Percentiles rank a stretch among this genome's conserved stretches.
Evolutionary conservation across 768 basidiomycete species (phyloP).

Genomic region (Lactarius evosmus): DNA sequence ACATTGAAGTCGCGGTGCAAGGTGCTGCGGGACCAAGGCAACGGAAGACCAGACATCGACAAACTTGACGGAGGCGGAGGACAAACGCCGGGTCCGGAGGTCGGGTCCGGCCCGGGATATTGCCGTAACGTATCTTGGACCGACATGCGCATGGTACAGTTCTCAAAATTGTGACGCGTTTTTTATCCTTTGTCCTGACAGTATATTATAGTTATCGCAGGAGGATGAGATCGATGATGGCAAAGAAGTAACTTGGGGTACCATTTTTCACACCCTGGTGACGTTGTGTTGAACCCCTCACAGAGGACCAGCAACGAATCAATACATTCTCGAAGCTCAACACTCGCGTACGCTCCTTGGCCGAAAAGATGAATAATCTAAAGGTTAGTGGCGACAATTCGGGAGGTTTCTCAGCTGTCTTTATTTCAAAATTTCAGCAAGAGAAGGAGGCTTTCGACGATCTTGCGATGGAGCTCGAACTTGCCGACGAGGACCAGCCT

Average conservation of each 20-base stretch:
- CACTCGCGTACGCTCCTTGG: constrained; percentile 64
- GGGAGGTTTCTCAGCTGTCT: neutral
- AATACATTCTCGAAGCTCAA: constrained; percentile 91
- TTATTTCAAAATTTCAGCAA: constrained; percentile 50
- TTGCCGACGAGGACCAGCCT: constrained; percentile 79
- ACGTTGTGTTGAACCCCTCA: neutral
- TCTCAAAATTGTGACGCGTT: neutral
- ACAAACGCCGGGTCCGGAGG: neutral
- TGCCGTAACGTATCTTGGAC: too few species aligned
- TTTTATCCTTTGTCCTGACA: neutral
- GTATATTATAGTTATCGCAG: constrained; percentile 54
- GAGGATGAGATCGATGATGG: constrained; percentile 74
- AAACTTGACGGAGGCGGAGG: neutral
- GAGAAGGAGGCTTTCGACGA: constrained; percentile 95
- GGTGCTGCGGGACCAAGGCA: neutral
- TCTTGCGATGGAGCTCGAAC: constrained; percentile 80
- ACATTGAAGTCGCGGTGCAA: constrained; percentile 2
- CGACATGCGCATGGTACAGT: constrained; percentile 56
- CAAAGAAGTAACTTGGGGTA: constrained; percentile 84
- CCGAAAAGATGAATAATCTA: constrained; percentile 66
- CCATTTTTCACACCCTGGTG: neutral
- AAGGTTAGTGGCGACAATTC: constrained; percentile 51
- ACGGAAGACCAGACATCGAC: neutral
- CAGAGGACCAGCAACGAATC: constrained; percentile 83
- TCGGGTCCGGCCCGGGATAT: neutral